phyloP scores from a whole-genome alignment of 306 rosid species.

The Trifolium pratense region DNA sequence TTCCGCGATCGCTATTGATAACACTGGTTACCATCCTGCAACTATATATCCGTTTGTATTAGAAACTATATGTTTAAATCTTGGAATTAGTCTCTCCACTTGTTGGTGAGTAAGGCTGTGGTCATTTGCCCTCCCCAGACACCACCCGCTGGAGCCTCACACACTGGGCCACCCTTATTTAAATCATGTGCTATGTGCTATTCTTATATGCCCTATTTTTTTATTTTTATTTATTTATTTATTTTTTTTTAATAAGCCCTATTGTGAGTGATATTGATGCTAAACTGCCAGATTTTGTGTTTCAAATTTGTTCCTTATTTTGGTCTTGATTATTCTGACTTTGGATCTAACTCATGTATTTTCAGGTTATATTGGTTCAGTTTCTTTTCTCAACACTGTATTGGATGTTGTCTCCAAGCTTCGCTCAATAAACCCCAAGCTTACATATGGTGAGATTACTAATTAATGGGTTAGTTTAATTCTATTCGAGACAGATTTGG shows the following conservation, averaged over 20 bases:
- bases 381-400: constrained; percentile 73
- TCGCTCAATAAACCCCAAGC: constrained; percentile 71
- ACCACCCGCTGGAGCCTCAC: background rate
- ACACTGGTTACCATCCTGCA: constrained; percentile 10
- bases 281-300: background rate
- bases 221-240: too few species aligned
- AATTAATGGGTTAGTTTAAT: constrained; percentile 4
- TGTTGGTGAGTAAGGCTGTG: background rate
- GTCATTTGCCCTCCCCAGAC: background rate
- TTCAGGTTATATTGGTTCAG: constrained; percentile 92
- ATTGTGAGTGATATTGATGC: constrained; percentile 8
- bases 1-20: background rate
- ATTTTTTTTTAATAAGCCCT: background rate
- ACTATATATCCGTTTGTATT: background rate
- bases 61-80: constrained; percentile 1
- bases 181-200: constrained; percentile 21
- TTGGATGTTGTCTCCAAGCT: constrained; percentile 78
- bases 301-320: constrained; percentile 6
- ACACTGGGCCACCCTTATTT: constrained; percentile 1
- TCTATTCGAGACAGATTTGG: constrained; percentile 47
- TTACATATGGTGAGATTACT: constrained; percentile 59
- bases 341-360: constrained; percentile 14
- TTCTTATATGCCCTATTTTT: constrained; percentile 5
- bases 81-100: background rate
- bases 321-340: constrained; percentile 17